Conservation (phyloP, 352 stramenopile genomes). For the Phytophthora parvispora region DNA sequence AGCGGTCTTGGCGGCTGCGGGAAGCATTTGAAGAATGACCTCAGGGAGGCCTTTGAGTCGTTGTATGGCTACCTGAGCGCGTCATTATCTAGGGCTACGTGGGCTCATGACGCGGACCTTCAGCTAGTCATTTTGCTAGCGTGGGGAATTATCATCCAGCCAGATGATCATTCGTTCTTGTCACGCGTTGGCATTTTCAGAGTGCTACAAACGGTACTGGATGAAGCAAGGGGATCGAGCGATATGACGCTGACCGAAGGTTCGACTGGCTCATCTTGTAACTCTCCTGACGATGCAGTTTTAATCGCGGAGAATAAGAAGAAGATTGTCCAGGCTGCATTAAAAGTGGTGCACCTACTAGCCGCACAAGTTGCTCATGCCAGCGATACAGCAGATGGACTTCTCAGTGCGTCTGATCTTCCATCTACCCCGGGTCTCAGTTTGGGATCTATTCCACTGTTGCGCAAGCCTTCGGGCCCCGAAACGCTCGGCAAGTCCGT, state of each 20-base stretch:
- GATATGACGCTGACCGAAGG: conserved; percentile 43
- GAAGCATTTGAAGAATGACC: conserved; percentile 79
- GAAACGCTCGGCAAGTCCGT: conserved; percentile 92
- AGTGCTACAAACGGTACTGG: conserved; percentile 91
- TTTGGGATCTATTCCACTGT: conserved; percentile 77
- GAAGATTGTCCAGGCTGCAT: conserved; percentile 86
- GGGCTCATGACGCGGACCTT: conserved; percentile 81
- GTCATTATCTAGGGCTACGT: conserved; percentile 85
- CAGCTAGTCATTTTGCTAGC: conserved; percentile 86
- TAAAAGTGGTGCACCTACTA: conserved; percentile 91
- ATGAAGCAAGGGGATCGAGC: conserved; percentile 78
- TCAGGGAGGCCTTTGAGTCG: conserved; percentile 87
- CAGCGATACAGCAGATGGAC: conserved; percentile 68
- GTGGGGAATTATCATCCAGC: conserved; percentile 91
- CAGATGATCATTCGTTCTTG: conserved; percentile 91
- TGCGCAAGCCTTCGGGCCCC: conserved; percentile 86
- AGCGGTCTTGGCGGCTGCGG: conserved; percentile 84
- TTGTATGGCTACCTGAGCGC: conserved; percentile 85
- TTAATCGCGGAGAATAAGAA: conserved; percentile 65
- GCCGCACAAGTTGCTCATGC: conserved; percentile 90
- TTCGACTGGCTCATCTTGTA: conserved; percentile 16
- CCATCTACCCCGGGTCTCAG: conserved; percentile 52
- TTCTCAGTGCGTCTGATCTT: conserved; percentile 65
- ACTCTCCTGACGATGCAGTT: conserved; percentile 47
- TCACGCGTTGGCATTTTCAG: conserved; percentile 92